Evolutionary conservation across 2,329 filamentous ascomycete genomes (phyloP).

Genomic region (Hypocrella siamensis): DNA sequence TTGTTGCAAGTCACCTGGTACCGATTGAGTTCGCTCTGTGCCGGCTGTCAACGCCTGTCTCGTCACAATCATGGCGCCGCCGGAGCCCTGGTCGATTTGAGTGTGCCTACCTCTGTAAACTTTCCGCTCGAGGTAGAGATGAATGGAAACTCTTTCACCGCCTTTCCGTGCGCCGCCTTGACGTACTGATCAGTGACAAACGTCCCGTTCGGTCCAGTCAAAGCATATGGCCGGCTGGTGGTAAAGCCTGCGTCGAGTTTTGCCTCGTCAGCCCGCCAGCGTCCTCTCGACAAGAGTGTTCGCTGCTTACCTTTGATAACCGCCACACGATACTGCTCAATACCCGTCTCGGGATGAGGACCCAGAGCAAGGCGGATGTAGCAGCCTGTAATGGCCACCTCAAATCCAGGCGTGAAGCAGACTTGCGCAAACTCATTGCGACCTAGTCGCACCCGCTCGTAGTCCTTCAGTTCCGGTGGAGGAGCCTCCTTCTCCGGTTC

Average conservation of each 20-base stretch:
- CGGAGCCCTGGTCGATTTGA: too few relatives aligned
- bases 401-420: slow-evolving; percentile 86
- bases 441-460: slow-evolving; percentile 71
- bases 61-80: neutral
- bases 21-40: slow-evolving; percentile 60
- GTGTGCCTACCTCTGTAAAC: slow-evolving; percentile 56
- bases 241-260: slow-evolving; percentile 45
- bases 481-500: slow-evolving; percentile 54
- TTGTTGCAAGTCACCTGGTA: slow-evolving; percentile 61
- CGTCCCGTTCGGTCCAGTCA: slow-evolving; percentile 60
- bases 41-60: neutral
- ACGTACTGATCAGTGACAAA: slow-evolving; percentile 81
- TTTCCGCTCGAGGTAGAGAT: slow-evolving; percentile 73
- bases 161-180: slow-evolving; percentile 65
- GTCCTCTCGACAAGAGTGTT: neutral
- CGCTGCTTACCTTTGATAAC: slow-evolving; percentile 55
- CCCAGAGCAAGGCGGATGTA: slow-evolving; percentile 78
- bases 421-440: slow-evolving; percentile 77
- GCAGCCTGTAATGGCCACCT: slow-evolving; percentile 65
- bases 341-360: slow-evolving; percentile 53
- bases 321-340: slow-evolving; percentile 75
- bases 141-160: slow-evolving; percentile 76
- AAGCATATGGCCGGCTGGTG: slow-evolving; percentile 67
- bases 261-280: neutral
- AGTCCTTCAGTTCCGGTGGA: slow-evolving; percentile 61